Conservation (phyloP, 2,329 filamentous ascomycete species). For the Exophiala lecanii-corni region DNA sequence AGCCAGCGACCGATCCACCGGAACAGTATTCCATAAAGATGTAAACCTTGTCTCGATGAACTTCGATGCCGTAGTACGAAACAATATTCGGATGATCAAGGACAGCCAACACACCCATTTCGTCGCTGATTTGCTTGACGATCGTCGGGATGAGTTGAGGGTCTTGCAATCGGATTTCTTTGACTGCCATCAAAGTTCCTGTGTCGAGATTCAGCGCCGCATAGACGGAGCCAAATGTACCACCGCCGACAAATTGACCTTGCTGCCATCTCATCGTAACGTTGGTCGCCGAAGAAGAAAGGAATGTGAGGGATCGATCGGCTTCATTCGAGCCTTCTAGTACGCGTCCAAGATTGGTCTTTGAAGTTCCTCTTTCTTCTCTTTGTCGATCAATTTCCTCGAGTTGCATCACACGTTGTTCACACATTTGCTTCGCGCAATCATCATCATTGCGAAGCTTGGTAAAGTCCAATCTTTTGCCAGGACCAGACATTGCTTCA, state of each 20-base stretch:
- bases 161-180: constrained; percentile 95
- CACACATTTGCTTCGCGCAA: constrained; percentile 67
- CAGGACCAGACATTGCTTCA: constrained; percentile 72
- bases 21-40: constrained; percentile 99
- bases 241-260: constrained; percentile 94
- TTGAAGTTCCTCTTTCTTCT: constrained; percentile 74
- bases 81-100: constrained; percentile 97
- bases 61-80: constrained; percentile 95
- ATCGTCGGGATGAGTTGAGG: constrained; percentile 93
- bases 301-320: constrained; percentile 86
- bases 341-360: constrained; percentile 82
- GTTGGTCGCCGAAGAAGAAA: constrained; percentile 91
- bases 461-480: constrained; percentile 69
- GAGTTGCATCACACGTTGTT: constrained; percentile 70
- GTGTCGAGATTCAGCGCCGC: constrained; percentile 96
- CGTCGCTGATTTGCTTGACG: constrained; percentile 87
- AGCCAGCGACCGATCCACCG: constrained; percentile 80
- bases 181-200: constrained; percentile 95
- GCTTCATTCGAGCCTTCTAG: constrained; percentile 94
- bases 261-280: constrained; percentile 97
- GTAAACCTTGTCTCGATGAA: constrained; percentile 98
- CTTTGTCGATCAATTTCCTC: constrained; percentile 71
- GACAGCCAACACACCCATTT: constrained; percentile 94
- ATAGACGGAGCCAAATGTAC: constrained; percentile 96
- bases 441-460: constrained; percentile 75